Percentiles rank a stretch among this genome's conserved stretches.
Conservation (phyloP, 768 basidiomycete genomes). For the Lactarius hengduanensis region DNA sequence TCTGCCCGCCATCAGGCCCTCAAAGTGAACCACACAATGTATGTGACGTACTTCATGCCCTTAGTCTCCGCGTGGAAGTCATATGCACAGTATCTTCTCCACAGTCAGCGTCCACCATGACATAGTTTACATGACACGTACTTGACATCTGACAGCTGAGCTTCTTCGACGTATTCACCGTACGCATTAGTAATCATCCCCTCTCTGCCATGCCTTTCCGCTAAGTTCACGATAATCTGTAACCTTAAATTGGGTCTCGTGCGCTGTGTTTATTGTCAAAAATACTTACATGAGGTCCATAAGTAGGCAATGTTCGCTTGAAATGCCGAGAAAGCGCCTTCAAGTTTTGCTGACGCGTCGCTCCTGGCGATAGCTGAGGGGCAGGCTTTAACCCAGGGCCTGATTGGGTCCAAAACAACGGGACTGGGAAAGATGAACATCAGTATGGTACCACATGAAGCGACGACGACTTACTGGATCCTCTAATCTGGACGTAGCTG, state of each 20-base stretch:
- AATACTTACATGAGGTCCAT: constrained; percentile 75
- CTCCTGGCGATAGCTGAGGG: constrained; percentile 70
- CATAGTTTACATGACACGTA: constrained; percentile 35
- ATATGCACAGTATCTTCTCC: constrained; percentile 71
- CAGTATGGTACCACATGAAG: background rate
- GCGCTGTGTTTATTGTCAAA: background rate
- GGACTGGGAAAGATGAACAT: constrained; percentile 51
- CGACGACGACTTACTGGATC: constrained; percentile 64
- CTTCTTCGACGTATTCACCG: constrained; percentile 59
- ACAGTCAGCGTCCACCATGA: constrained; percentile 4
- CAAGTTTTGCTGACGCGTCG: constrained; percentile 69
- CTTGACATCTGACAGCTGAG: constrained; percentile 55
- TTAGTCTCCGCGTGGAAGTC: constrained; percentile 93
- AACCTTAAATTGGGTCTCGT: constrained; percentile 11
- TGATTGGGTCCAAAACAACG: constrained; percentile 89
- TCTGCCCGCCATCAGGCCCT: constrained; percentile 37
- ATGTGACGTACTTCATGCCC: constrained; percentile 79
- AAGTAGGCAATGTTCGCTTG: constrained; percentile 56
- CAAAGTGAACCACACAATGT: constrained; percentile 20
- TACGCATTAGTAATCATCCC: constrained; percentile 76
- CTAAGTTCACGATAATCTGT: constrained; percentile 83
- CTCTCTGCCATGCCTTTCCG: constrained; percentile 91
- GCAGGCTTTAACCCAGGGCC: constrained; percentile 87
- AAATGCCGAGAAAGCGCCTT: constrained; percentile 76
- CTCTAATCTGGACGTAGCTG: constrained; percentile 87